Conservation (phyloP, 2,329 filamentous ascomycete genomes). For the Microascus cirrosus region DNA sequence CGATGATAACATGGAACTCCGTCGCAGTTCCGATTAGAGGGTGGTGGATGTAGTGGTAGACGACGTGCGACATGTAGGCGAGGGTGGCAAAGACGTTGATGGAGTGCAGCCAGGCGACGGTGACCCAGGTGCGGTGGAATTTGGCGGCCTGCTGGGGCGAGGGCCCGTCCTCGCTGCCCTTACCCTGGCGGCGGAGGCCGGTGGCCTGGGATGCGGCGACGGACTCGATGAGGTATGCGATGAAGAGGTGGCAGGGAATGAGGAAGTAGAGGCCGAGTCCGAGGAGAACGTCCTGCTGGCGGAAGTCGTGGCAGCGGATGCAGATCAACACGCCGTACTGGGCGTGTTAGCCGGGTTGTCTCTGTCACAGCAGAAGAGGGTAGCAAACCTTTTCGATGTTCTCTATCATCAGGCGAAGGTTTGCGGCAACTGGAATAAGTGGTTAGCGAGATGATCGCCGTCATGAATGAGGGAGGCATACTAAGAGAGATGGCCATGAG, state of each 20-base stretch:
- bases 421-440: constrained; percentile 62
- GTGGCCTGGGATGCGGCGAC: constrained; percentile 72
- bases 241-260: constrained; percentile 81
- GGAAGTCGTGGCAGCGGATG: constrained; percentile 79
- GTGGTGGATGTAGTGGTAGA: constrained; percentile 88
- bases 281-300: constrained; percentile 62
- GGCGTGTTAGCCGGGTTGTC: neutral
- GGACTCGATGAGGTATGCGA: constrained; percentile 83
- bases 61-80: constrained; percentile 67
- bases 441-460: neutral
- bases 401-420: constrained; percentile 87
- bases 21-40: constrained; percentile 86
- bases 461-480: constrained; percentile 22
- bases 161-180: constrained; percentile 32
- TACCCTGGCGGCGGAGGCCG: constrained; percentile 35
- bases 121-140: constrained; percentile 68
- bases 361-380: neutral
- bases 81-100: constrained; percentile 77
- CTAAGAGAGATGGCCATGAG: constrained; percentile 88
- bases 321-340: constrained; percentile 94
- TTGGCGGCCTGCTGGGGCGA: constrained; percentile 50
- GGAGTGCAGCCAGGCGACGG: constrained; percentile 70
- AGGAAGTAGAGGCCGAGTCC: constrained; percentile 72
- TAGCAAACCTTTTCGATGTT: constrained; percentile 76
- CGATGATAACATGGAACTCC: constrained; percentile 84